Conservation (phyloP, 345 rosid species). For the Hypericum androsaemum region DNA sequence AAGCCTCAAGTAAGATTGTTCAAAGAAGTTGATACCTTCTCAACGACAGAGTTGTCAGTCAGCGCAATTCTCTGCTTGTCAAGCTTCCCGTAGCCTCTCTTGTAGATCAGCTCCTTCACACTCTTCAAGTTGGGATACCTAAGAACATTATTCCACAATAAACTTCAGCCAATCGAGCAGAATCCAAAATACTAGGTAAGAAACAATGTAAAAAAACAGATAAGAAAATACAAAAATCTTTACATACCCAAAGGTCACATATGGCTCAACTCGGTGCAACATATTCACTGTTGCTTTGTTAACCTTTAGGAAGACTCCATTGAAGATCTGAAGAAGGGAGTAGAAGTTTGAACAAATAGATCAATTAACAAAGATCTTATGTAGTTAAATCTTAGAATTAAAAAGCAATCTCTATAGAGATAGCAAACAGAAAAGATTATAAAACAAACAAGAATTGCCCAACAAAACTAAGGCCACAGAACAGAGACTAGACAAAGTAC, state of each 20-base stretch:
- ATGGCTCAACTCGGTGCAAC: conserved; percentile 91
- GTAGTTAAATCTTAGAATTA: too few species aligned
- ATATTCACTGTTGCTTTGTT: conserved; percentile 87
- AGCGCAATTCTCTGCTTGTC: conserved; percentile 66
- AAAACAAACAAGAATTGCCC: too few species aligned
- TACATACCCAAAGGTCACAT: conserved; percentile 80
- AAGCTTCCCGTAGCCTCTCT: conserved; percentile 81
- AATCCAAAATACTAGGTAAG: neutral
- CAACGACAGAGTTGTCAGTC: conserved; percentile 68
- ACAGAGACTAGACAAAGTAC: too few species aligned
- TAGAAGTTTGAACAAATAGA: neutral
- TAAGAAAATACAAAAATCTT: neutral
- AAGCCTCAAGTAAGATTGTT: neutral
- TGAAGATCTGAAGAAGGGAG: conserved; percentile 54
- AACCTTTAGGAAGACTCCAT: conserved; percentile 86
- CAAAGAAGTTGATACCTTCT: conserved; percentile 39
- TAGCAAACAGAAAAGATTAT: neutral
- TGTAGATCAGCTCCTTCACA: conserved; percentile 75
- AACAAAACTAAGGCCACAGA: too few species aligned
- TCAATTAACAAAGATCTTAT: too few species aligned
- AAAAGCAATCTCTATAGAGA: neutral
- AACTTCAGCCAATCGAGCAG: neutral
- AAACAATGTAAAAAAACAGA: neutral
- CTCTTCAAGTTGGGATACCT: conserved; percentile 93
- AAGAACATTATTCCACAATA: conserved; percentile 4